Evolutionary conservation across 2,329 filamentous ascomycete genomes (phyloP), one percentile per base, ranked within the genome.

Genomic region (Neonectria coccinea): DNA sequence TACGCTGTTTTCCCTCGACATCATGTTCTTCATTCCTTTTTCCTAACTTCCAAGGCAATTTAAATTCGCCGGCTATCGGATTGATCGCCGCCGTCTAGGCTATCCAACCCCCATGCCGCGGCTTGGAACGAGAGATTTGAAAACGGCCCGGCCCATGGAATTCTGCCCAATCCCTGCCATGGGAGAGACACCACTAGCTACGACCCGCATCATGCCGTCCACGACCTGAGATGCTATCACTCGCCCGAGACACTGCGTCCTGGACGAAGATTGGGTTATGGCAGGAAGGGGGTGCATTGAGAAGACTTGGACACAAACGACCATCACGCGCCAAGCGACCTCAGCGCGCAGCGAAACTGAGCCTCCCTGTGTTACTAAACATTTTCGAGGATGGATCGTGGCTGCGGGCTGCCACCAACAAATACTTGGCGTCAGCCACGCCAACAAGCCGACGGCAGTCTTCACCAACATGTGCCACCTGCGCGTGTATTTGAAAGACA

Each of bases 91-190:
- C 29, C 50, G 48, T 33, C 68, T 68, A 68, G 66, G 45, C 56
- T 53, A 72, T 52, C 36, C 36, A 42, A 52, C 53, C 55, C 61
- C 54, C 62, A 56, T 59, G 53, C 60, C 56, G 61, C 64, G 44
- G 52, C 57, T 48, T 66, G 65, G 47, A 64, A 62, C 64, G 59
- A 68, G 55, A 69, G 45, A 70, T 64, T 65, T 33, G 67, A 53
- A 67, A 72, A 69, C 68, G 70, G 68, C 62, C 68, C 68, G 67
- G 65, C 62, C 70, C 69, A 67, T 70, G 62, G 50, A 66, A 67
- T 68, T 68, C 62, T 56, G 60, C 63, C 56, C 58, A 54, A 64
- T 56, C 67, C 66, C 68, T 67, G 66, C 44, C 45, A 44, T 31
- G 58, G 27, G 51, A 68, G 58, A 67, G 59, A 62, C 59, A 64